These are phyloP conservation scores for Bromus sterilis DNA, from an alignment of 176 grass and related monocot genomes.

Conservation along the genomic window DNA sequence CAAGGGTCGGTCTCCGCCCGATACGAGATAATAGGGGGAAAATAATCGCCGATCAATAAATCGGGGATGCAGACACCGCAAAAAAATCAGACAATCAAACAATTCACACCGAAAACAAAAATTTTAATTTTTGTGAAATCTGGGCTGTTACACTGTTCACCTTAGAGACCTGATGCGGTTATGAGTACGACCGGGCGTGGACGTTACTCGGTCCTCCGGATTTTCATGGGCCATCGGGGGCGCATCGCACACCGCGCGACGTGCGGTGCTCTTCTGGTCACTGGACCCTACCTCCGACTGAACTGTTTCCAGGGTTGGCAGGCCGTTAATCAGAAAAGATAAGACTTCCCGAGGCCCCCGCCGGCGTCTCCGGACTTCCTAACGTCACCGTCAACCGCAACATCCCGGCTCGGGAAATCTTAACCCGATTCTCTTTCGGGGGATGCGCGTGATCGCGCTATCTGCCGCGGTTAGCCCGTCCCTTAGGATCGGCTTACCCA, in stretches of 20 bases:
- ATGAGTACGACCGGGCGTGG: conserved; percentile 37
- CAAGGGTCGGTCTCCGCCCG: too few species aligned
- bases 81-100: too few species aligned
- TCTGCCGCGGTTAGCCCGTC: conserved; percentile 41
- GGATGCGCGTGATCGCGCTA: neutral
- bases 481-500: conserved; percentile 69
- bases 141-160: too few species aligned
- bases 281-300: conserved; percentile 51
- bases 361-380: conserved; percentile 52
- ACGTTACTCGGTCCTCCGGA: conserved; percentile 29
- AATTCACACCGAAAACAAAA: too few species aligned
- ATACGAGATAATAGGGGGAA: too few species aligned
- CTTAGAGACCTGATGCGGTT: too few species aligned
- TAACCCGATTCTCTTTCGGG: conserved; percentile 28
- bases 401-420: conserved; percentile 42
- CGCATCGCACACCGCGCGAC: conserved; percentile 38
- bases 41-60: too few species aligned
- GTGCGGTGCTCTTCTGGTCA: conserved; percentile 48
- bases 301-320: conserved; percentile 31
- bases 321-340: conserved; percentile 69
- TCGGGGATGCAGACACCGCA: too few species aligned
- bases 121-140: too few species aligned
- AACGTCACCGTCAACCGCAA: conserved; percentile 45
- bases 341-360: conserved; percentile 55
- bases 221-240: conserved; percentile 63